These are phyloP conservation scores for Sordariomycetes sp. DNA, from an alignment of 2,329 filamentous ascomycete genomes.

Conservation along the genomic window DNA sequence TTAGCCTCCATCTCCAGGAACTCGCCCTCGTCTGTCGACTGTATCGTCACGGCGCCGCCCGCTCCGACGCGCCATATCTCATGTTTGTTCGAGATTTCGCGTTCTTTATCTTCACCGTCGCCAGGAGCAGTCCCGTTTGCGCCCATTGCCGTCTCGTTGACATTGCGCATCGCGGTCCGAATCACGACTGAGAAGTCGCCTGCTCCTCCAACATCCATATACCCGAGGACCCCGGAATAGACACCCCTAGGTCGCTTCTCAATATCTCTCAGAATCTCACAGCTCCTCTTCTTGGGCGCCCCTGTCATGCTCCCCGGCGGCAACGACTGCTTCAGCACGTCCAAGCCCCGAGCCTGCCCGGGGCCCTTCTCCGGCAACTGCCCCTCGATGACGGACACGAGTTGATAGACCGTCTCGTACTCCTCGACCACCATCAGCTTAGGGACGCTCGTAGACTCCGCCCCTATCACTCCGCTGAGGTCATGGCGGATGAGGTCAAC, in stretches of 20 bases:
- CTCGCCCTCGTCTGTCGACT: constrained; percentile 54
- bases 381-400: constrained; percentile 53
- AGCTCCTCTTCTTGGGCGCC: constrained; percentile 63
- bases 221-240: constrained; percentile 62
- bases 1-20: constrained; percentile 61
- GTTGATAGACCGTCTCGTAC: constrained; percentile 61
- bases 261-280: constrained; percentile 52
- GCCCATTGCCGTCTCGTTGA: constrained; percentile 2
- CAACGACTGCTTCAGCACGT: constrained; percentile 51
- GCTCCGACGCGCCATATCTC: constrained; percentile 57
- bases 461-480: constrained; percentile 52
- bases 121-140: neutral
- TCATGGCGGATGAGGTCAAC: constrained; percentile 68
- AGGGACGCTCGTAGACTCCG: constrained; percentile 48
- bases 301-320: constrained; percentile 71
- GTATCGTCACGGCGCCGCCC: constrained; percentile 61
- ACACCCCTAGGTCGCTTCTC: constrained; percentile 47
- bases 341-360: constrained; percentile 33
- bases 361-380: constrained; percentile 3
- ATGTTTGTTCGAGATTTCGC: neutral
- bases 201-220: constrained; percentile 59
- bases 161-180: constrained; percentile 45
- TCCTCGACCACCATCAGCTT: constrained; percentile 63
- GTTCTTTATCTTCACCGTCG: constrained; percentile 14
- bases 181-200: constrained; percentile 67